phyloP scores from a whole-genome alignment of 2,329 filamentous ascomycete genomes.

The Pezicula radicicola region DNA sequence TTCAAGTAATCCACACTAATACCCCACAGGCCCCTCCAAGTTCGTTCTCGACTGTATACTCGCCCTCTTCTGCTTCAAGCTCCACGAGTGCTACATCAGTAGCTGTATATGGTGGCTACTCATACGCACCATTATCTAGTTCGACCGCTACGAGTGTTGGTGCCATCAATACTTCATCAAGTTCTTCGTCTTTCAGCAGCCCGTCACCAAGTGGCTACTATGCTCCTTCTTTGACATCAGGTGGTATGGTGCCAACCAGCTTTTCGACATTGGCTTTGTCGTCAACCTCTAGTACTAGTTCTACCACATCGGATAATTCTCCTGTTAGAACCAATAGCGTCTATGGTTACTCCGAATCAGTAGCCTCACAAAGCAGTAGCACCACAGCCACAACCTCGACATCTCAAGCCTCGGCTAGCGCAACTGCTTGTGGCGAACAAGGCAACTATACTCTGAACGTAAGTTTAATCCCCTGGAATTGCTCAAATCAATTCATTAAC shows the following conservation, averaged over 20 bases:
- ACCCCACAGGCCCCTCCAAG: too few relatives aligned
- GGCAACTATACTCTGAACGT: constrained; percentile 25
- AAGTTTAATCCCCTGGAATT: constrained; percentile 4
- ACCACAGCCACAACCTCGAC: constrained; percentile 8
- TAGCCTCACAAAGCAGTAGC: background rate
- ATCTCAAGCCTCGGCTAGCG: constrained; percentile 6
- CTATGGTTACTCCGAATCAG: background rate
- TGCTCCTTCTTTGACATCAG: background rate
- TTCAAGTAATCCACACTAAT: too few relatives aligned
- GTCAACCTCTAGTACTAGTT: background rate
- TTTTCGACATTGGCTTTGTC: background rate
- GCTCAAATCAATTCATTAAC: background rate
- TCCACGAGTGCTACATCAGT: too few relatives aligned
- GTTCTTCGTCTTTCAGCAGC: background rate
- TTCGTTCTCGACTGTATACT: too few relatives aligned
- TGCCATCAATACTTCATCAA: background rate
- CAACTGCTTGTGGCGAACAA: constrained; percentile 20
- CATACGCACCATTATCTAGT: too few relatives aligned
- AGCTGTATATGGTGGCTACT: too few relatives aligned
- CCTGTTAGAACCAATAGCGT: background rate
- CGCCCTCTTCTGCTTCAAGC: too few relatives aligned
- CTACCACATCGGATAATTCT: background rate
- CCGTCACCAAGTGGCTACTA: background rate
- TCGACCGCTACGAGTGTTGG: too few relatives aligned
- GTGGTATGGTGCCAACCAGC: background rate